Conservation (phyloP, 306 rosid species). For the Arachis hypogaea region DNA sequence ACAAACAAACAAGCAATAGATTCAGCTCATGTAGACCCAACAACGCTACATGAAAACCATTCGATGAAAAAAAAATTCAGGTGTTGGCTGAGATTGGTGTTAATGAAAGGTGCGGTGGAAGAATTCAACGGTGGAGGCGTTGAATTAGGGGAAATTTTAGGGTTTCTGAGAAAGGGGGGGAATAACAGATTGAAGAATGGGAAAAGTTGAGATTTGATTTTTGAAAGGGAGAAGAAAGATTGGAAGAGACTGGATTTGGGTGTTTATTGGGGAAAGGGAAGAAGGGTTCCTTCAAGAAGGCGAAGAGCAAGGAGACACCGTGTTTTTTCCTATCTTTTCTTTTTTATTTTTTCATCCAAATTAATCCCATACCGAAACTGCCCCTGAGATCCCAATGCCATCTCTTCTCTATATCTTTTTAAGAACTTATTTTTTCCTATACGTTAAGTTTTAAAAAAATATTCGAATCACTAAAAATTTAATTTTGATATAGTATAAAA, state of each 20-base stretch:
- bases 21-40: neutral
- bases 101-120: neutral
- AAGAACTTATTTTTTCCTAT: neutral
- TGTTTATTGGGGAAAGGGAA: neutral
- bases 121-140: neutral
- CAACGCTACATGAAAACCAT: neutral
- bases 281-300: constrained; percentile 27
- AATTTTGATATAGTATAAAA: too few relatives aligned
- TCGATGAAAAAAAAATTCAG: neutral
- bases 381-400: neutral
- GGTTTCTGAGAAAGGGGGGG: constrained; percentile 6
- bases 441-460: neutral
- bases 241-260: neutral
- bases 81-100: neutral
- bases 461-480: too few relatives aligned
- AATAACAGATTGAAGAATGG: neutral
- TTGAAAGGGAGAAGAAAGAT: neutral
- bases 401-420: too few relatives aligned
- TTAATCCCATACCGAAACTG: neutral
- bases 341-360: neutral
- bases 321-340: neutral
- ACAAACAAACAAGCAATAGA: neutral
- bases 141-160: constrained; percentile 14
- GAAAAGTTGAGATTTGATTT: constrained; percentile 32
- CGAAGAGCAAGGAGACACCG: neutral